These are phyloP conservation scores for Suillus americanus DNA, from an alignment of 768 basidiomycete genomes.

Conservation along the genomic window DNA sequence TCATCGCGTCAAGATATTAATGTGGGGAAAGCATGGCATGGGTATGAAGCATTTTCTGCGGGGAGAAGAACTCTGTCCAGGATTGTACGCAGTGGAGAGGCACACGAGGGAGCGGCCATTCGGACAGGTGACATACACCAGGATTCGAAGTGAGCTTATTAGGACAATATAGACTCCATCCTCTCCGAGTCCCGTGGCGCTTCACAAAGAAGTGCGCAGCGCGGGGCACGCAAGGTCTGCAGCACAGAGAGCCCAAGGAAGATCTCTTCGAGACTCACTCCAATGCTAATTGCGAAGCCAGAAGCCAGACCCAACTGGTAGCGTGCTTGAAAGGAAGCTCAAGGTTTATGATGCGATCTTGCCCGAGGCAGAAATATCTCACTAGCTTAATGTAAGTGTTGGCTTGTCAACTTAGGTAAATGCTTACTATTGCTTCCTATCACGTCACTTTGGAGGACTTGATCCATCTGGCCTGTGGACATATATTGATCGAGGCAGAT, in stretches of 20 bases:
- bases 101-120: not conserved
- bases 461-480: constrained; percentile 35
- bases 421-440: not conserved
- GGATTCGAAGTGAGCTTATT: not conserved
- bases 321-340: constrained; percentile 23
- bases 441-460: constrained; percentile 37
- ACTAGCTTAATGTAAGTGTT: constrained; percentile 45
- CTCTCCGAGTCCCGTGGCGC: constrained; percentile 31
- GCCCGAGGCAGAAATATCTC: not conserved
- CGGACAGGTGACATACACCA: not conserved
- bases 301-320: not conserved
- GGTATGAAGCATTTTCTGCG: not conserved
- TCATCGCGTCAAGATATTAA: not conserved
- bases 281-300: not conserved
- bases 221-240: constrained; percentile 21
- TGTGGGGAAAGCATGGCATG: not conserved
- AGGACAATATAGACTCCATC: constrained; percentile 33
- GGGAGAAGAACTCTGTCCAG: not conserved
- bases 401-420: not conserved
- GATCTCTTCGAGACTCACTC: constrained; percentile 20
- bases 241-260: constrained; percentile 14
- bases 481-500: not conserved
- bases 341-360: not conserved
- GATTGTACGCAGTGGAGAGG: not conserved
- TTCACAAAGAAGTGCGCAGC: constrained; percentile 26